Base-by-base conservation (phyloP, 2,329 filamentous ascomycete species). In the Blastomyces percursus region DNA sequence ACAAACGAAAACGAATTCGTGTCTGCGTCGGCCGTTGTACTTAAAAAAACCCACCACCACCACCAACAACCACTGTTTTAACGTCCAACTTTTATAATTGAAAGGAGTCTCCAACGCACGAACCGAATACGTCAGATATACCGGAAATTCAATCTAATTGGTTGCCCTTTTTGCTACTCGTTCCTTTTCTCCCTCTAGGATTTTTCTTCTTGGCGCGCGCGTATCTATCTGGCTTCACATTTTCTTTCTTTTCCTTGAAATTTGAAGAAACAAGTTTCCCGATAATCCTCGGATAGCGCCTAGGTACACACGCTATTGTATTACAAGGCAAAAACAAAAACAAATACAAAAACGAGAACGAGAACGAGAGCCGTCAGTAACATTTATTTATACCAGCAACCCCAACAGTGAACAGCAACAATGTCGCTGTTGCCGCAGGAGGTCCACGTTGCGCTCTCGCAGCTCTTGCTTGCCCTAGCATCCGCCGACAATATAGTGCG, bases 401-500 rank as follows among this genome's bases (percentile, higher is more conserved):
- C 21, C 54, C 27, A 24, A 16, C 54, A 21, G 5, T 24, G 42
- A 42, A n/a, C 4, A 35, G 3, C 21, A 40, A 52, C 32, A 52
- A 94, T 96, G 91, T 96, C 93, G 75, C 79, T 96, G 69, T 86
- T 97, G 54, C 87, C 91, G 67, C 81, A 88, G 68, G 90, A 96
- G 73, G 84, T 94, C 72, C 89, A 94, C 75, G 82, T 86, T 69
- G 90, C 93, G 79, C 86, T 99, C 71, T 82, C 83, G 67, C 88
- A 92, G 83, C 86, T 99, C 69, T 82, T 99, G 74, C 86, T 89
- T 78, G 92, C 88, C 69, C 85, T 99, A 67, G 89, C 94, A 78
- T 93, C 90, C 57, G 79, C 91, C 69, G 93, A 99, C 79, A 99
- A 99, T 79, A 81, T 82, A 63, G 82, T 90, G 70, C 88, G 94